These are phyloP conservation scores for Quercus tomentella DNA, from an alignment of 331 rosid genomes.

Conservation along the genomic window DNA sequence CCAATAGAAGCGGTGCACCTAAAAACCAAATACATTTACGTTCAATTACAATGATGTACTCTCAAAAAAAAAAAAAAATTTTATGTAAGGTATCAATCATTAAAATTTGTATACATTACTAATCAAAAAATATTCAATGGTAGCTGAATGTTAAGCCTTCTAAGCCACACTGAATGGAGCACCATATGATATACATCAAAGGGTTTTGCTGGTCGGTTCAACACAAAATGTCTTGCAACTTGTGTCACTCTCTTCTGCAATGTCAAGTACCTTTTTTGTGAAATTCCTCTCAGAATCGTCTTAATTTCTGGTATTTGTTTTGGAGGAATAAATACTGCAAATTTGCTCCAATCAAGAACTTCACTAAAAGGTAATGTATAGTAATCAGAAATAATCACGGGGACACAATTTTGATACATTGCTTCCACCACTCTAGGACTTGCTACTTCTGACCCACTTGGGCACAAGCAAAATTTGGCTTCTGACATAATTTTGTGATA, in stretches of 20 bases:
- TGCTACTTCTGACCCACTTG: constrained; percentile 90
- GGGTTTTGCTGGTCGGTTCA: constrained; percentile 62
- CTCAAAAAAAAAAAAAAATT: too few species aligned
- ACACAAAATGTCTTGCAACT: constrained; percentile 57
- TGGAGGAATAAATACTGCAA: constrained; percentile 53
- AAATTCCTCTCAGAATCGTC: constrained; percentile 36
- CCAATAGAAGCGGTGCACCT: too few species aligned
- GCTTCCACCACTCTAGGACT: constrained; percentile 83
- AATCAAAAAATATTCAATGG: neutral
- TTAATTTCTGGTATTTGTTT: constrained; percentile 54
- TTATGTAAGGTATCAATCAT: neutral
- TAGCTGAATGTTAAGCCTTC: constrained; percentile 49
- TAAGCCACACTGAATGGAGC: constrained; percentile 82
- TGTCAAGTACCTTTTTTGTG: constrained; percentile 35
- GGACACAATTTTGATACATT: constrained; percentile 62
- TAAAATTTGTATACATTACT: neutral
- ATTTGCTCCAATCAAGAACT: constrained; percentile 79
- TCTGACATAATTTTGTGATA: constrained; percentile 45
- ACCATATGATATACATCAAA: constrained; percentile 75
- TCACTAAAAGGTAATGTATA: constrained; percentile 68
- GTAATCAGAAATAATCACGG: constrained; percentile 64
- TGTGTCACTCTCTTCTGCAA: constrained; percentile 34
- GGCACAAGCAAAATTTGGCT: constrained; percentile 76
- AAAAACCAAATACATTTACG: too few species aligned
- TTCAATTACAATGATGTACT: too few species aligned